phyloP scores from a whole-genome alignment of 768 basidiomycete species.

The Amanita pseudoporphyria region DNA sequence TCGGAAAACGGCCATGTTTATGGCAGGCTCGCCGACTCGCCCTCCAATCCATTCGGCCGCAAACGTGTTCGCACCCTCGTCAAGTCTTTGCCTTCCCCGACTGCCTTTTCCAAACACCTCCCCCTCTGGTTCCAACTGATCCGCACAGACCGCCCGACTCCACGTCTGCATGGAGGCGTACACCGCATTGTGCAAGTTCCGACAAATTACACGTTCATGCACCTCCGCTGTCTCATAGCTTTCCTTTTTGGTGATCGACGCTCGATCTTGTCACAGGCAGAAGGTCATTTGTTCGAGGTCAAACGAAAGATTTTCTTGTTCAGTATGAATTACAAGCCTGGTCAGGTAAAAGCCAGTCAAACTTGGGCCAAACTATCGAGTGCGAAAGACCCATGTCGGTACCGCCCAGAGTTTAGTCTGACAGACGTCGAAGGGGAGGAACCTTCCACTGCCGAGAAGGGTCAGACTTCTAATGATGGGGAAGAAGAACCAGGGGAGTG shows the following conservation, averaged over 20 bases:
- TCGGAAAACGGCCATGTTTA: slow-evolving; percentile 12
- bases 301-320: slow-evolving; percentile 37
- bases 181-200: slow-evolving; percentile 64
- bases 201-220: slow-evolving; percentile 57
- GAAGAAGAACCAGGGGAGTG: slow-evolving; percentile 37
- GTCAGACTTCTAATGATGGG: too few relatives aligned
- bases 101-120: slow-evolving; percentile 50
- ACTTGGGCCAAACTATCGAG: slow-evolving; percentile 46
- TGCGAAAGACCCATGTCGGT: slow-evolving; percentile 40
- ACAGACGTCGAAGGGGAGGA: slow-evolving; percentile 24
- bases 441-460: slow-evolving; percentile 28
- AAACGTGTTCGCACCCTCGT: slow-evolving; percentile 32
- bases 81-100: slow-evolving; percentile 30
- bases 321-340: slow-evolving; percentile 29
- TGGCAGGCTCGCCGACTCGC: too few relatives aligned
- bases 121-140: slow-evolving; percentile 56
- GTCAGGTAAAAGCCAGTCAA: slow-evolving; percentile 41
- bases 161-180: slow-evolving; percentile 35
- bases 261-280: slow-evolving; percentile 12
- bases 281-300: slow-evolving; percentile 54
- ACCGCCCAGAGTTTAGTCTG: slow-evolving; percentile 24
- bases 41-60: slow-evolving; percentile 61
- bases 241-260: slow-evolving; percentile 42
- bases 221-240: slow-evolving; percentile 50
- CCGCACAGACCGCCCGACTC: slow-evolving; percentile 18